phyloP scores from a whole-genome alignment of 73 alveolate species.

The Paramecium tetraurelia region DNA sequence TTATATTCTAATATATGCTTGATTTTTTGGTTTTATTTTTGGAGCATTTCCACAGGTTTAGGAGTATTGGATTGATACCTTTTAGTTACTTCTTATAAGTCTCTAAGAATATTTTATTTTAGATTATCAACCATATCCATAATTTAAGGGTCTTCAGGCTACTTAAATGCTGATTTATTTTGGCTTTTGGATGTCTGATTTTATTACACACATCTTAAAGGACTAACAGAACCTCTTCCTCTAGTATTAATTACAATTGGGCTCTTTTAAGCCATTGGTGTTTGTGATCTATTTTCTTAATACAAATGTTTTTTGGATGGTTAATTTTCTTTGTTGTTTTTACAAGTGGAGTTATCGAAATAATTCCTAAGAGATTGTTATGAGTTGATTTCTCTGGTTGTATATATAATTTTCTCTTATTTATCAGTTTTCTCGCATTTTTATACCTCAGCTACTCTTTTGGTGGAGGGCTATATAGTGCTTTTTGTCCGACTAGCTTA shows the following conservation, averaged over 20 bases:
- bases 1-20: background rate
- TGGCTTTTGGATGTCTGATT: background rate
- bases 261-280: background rate
- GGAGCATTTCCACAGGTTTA: background rate
- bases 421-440: background rate
- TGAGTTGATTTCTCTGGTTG: background rate
- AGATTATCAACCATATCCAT: conserved; percentile 23
- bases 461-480: background rate
- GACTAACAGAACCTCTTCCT: conserved; percentile 50
- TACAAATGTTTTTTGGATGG: background rate
- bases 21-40: background rate
- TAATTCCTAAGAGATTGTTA: background rate
- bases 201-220: conserved; percentile 23
- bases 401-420: background rate
- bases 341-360: background rate
- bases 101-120: conserved; percentile 17
- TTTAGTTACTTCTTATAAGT: conserved; percentile 27
- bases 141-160: background rate
- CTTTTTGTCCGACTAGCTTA: background rate
- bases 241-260: conserved; percentile 30
- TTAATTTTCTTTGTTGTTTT: background rate
- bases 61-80: background rate
- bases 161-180: background rate
- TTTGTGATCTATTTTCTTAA: background rate
- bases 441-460: conserved; percentile 1